Evolutionary conservation across 345 rosid species (phyloP), one percentile per base, ranked within the genome.

Genomic region (Syzygium jambos): DNA sequence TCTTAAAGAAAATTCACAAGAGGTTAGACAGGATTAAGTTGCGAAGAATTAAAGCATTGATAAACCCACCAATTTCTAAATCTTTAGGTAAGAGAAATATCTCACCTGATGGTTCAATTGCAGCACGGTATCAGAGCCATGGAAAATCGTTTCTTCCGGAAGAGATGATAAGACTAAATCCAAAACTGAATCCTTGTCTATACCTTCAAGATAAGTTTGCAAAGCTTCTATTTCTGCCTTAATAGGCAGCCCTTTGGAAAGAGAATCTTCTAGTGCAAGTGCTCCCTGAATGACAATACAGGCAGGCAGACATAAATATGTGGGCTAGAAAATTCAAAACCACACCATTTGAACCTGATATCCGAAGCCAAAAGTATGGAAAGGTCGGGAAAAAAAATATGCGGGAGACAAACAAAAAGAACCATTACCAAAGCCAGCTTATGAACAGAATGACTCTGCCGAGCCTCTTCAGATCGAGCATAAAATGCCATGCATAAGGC

Each of bases 401-500:
- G 13, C 8, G 0, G 23, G 84, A n/a, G 73, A 38, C 73, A 30
- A 30, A 14, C 10, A 29, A 87, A 85, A 84, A 52, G 43, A 53
- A 87, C 84, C 84, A 86, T 91, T 93, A 98, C 99, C 96, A 95
- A 89, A 86, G 99, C 96, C 88, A 98, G 98, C 95, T 94, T 98
- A 93, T 96, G 98, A 93, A 94, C 95, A 88, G 96, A 96, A 93
- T 96, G 96, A 90, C 94, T 95, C 90, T 94, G 94, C 56, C 96
- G 96, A 85, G 98, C 96, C 91, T 95, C 99, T 92, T 96, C 98
- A 85, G 98, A 96, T 87, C 96, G 94, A 4, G 98, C 99, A 91
- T 94, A 96, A 92, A 98, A 98, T 87, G 99, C 99, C 98, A 95
- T 93, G 90, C 96, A 92, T 89, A 98, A 89, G 52, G 98, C 98